Percentiles rank a stretch among this genome's conserved stretches.
phyloP scores from a whole-genome alignment of 2,329 filamentous ascomycete genomes.

The Alternaria conjuncta region DNA sequence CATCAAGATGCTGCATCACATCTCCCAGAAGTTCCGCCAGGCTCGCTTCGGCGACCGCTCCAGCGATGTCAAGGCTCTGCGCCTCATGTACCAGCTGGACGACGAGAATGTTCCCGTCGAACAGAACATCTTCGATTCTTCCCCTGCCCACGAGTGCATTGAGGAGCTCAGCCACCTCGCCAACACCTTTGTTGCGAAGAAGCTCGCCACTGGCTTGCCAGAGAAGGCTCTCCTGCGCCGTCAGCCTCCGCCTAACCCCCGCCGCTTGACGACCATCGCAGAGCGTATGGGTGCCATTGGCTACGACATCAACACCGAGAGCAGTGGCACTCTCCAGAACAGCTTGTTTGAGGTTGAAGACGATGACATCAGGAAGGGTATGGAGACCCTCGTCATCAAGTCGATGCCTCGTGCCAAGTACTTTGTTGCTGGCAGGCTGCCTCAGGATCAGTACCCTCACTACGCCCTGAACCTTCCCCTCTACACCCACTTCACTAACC shows the following conservation, averaged over 20 bases:
- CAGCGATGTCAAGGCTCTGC: slow-evolving; percentile 81
- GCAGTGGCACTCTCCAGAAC: slow-evolving; percentile 90
- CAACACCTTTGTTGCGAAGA: slow-evolving; percentile 87
- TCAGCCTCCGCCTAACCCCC: slow-evolving; percentile 82
- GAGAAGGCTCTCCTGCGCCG: slow-evolving; percentile 92
- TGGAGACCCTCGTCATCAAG: slow-evolving; percentile 95
- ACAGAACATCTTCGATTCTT: slow-evolving; percentile 93
- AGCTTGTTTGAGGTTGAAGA: slow-evolving; percentile 95
- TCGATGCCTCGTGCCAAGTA: slow-evolving; percentile 97
- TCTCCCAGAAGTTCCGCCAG: slow-evolving; percentile 91
- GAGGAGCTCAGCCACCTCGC: slow-evolving; percentile 95
- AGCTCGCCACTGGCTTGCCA: slow-evolving; percentile 77
- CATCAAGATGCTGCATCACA: slow-evolving; percentile 77
- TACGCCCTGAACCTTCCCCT: slow-evolving; percentile 91
- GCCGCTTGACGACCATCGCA: slow-evolving; percentile 86
- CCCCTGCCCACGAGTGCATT: slow-evolving; percentile 86
- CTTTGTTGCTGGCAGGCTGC: slow-evolving; percentile 80
- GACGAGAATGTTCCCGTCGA: slow-evolving; percentile 98
- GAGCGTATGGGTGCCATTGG: slow-evolving; percentile 93
- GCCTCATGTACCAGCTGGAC: slow-evolving; percentile 90
- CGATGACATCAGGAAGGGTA: slow-evolving; percentile 87
- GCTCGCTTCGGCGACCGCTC: slow-evolving; percentile 80
- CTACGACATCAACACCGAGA: slow-evolving; percentile 86
- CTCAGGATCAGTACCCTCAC: slow-evolving; percentile 80
- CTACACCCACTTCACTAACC: slow-evolving; percentile 97